Conservation (phyloP, 2,329 filamentous ascomycete genomes). For the Microsporum ferrugineum region DNA sequence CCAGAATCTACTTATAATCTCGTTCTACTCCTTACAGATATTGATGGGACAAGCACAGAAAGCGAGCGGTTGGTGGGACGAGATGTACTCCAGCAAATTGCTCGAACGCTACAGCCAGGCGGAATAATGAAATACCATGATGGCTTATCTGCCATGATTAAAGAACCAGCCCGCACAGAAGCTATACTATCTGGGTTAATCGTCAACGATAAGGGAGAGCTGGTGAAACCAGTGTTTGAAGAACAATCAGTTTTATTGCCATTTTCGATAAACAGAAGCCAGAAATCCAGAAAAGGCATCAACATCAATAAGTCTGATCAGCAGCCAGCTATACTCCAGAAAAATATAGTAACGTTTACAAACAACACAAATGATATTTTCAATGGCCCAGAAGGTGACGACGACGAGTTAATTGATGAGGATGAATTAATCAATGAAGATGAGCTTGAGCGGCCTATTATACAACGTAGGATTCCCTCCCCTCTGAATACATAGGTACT, state of each 20-base stretch:
- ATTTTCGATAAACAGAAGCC: not conserved
- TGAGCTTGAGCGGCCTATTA: conserved; percentile 65
- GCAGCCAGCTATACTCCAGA: not conserved
- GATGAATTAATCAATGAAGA: conserved; percentile 75
- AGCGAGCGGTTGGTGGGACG: conserved; percentile 50
- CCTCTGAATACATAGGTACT: not conserved
- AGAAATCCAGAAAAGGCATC: not conserved
- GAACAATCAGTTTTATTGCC: conserved; percentile 24
- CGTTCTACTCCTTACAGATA: conserved; percentile 70
- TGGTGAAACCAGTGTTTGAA: conserved; percentile 60
- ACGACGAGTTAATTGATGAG: conserved; percentile 82
- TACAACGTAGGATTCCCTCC: conserved; percentile 56
- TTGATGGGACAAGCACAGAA: conserved; percentile 1
- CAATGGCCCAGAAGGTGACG: conserved; percentile 31
- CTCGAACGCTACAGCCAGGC: not conserved
- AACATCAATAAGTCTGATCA: not conserved
- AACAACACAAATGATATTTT: not conserved
- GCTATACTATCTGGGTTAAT: conserved; percentile 74
- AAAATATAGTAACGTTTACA: not conserved
- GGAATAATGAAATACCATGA: conserved; percentile 38
- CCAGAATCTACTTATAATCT: conserved; percentile 69
- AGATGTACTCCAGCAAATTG: conserved; percentile 43
- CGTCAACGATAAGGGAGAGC: conserved; percentile 46
- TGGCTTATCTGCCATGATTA: conserved; percentile 10
- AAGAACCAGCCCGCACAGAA: conserved; percentile 52